These are phyloP conservation scores for Teratosphaeria viscida DNA, from an alignment of 2,329 filamentous ascomycete species.

Conservation along the genomic window DNA sequence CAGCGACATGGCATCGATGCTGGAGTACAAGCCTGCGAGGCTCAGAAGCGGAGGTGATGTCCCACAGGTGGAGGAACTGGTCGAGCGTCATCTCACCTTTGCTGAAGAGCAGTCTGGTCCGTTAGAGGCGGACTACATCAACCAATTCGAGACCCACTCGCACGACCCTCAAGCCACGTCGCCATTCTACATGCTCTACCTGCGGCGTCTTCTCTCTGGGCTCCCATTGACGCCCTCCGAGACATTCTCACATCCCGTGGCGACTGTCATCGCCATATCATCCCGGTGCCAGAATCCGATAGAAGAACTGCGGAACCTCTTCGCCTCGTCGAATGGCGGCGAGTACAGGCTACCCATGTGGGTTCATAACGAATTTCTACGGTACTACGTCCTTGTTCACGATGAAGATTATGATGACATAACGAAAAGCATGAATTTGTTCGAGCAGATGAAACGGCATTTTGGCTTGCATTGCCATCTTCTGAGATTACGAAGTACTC, in stretches of 20 bases:
- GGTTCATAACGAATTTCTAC: slow-evolving; percentile 83
- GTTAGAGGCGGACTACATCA: slow-evolving; percentile 33
- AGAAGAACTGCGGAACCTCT: slow-evolving; percentile 74
- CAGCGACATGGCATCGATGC: slow-evolving; percentile 13
- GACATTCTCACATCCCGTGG: slow-evolving; percentile 88
- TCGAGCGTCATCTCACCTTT: slow-evolving; percentile 68
- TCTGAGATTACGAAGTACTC: slow-evolving; percentile 70
- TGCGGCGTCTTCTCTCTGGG: slow-evolving; percentile 72
- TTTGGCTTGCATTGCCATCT: slow-evolving; percentile 93
- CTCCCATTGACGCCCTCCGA: slow-evolving; percentile 73
- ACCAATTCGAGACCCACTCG: slow-evolving; percentile 18
- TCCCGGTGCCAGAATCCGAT: slow-evolving; percentile 76
- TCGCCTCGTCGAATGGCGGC: slow-evolving; percentile 72
- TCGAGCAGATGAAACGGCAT: slow-evolving; percentile 99
- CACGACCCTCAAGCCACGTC: slow-evolving; percentile 13
- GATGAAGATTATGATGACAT: slow-evolving; percentile 96
- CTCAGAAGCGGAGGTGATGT: slow-evolving; percentile 43
- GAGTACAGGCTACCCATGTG: slow-evolving; percentile 65
- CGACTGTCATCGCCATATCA: slow-evolving; percentile 89
- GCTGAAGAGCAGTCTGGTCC: slow-evolving; percentile 48
- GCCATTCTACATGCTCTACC: slow-evolving; percentile 72
- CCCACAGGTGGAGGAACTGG: slow-evolving; percentile 64
- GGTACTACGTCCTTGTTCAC: slow-evolving; percentile 93
- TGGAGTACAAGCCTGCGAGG: slow-evolving; percentile 29
- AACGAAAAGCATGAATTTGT: slow-evolving; percentile 74